phyloP scores from a whole-genome alignment of 805 yeast genomes.

The Groenewaldozyma salmanticensis region DNA sequence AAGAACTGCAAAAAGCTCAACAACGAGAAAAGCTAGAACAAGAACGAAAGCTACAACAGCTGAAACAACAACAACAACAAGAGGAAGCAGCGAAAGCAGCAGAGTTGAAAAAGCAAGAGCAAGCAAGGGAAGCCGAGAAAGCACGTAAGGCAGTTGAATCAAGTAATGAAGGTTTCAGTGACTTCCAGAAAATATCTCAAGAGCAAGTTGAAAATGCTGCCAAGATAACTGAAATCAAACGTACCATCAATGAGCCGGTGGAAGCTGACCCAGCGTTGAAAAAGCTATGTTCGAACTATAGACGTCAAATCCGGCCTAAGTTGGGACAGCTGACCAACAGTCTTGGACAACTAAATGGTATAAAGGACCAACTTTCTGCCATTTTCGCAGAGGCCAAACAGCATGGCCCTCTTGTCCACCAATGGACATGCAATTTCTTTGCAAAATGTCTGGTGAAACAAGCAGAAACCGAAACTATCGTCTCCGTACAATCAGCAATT shows the following conservation, averaged over 20 bases:
- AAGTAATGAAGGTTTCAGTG: conserved; percentile 20
- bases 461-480: conserved; percentile 86
- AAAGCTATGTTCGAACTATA: conserved; percentile 46
- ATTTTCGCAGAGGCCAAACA: conserved; percentile 41
- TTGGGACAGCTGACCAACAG: conserved; percentile 87
- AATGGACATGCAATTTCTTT: conserved; percentile 71
- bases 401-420: conserved; percentile 42
- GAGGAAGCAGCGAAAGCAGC: conserved; percentile 15
- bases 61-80: conserved; percentile 9
- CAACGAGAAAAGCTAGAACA: not conserved
- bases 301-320: conserved; percentile 74
- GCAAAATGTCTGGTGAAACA: conserved; percentile 83
- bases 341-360: conserved; percentile 41
- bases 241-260: not conserved
- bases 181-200: conserved; percentile 24
- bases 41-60: conserved; percentile 10
- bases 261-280: conserved; percentile 30
- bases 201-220: conserved; percentile 49
- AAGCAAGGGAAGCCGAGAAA: conserved; percentile 8
- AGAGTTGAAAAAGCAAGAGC: conserved; percentile 11
- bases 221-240: conserved; percentile 42
- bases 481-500: conserved; percentile 63
- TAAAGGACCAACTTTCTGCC: conserved; percentile 36
- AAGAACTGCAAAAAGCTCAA: too few species aligned
- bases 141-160: conserved; percentile 18